These are phyloP conservation scores for Fraxinus angustifolia DNA, from an alignment of 305 asterid species.

Conservation along the genomic window DNA sequence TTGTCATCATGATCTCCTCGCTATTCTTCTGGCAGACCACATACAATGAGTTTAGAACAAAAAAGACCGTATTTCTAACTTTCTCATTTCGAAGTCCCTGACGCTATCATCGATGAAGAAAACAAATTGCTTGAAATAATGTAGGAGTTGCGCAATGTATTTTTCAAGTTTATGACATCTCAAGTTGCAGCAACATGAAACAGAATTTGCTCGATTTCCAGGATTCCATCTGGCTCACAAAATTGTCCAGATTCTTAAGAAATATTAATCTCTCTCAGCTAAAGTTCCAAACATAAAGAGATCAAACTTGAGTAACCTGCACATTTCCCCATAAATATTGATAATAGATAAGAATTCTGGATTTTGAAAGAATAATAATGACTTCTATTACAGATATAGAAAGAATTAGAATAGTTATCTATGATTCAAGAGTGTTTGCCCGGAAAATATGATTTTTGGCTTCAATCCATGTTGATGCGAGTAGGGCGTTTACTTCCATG, in stretches of 20 bases:
- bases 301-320: not conserved
- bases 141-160: slow-evolving; percentile 63
- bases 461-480: not conserved
- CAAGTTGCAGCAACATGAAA: slow-evolving; percentile 41
- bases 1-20: slow-evolving; percentile 54
- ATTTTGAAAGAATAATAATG: not conserved
- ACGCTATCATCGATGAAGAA: slow-evolving; percentile 65
- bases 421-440: not conserved
- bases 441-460: not conserved
- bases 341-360: not conserved
- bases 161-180: slow-evolving; percentile 60
- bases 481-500: not conserved
- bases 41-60: not conserved
- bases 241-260: slow-evolving; percentile 44
- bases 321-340: not conserved
- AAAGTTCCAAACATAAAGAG: slow-evolving; percentile 74
- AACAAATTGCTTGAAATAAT: slow-evolving; percentile 76
- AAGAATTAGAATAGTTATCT: not conserved
- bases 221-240: slow-evolving; percentile 49
- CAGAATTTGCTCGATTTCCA: slow-evolving; percentile 29
- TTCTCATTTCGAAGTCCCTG: slow-evolving; percentile 48
- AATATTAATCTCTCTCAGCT: slow-evolving; percentile 50
- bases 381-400: not conserved
- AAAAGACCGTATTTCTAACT: not conserved
- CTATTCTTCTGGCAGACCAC: slow-evolving; percentile 48